Evolutionary conservation across 768 basidiomycete genomes (phyloP).

Genomic region (Phaeotremella fagi): DNA sequence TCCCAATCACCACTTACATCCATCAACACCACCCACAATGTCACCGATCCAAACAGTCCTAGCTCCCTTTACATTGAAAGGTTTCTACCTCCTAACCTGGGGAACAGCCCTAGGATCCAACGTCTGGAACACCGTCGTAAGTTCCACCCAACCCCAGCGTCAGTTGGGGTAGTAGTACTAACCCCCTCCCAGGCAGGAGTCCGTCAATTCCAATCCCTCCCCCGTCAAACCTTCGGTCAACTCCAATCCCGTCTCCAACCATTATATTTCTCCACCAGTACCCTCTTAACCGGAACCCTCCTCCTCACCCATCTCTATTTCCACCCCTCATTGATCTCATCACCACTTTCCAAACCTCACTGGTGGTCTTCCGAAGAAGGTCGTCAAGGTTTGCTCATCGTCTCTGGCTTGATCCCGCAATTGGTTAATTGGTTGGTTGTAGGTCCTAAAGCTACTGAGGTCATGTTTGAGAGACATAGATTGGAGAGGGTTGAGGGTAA

Average conservation of each 20-base stretch:
- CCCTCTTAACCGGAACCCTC: constrained; percentile 57
- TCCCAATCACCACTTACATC: background rate
- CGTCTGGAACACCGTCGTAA: constrained; percentile 38
- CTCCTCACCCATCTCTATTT: constrained; percentile 56
- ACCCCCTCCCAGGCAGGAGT: constrained; percentile 30
- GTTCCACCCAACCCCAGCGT: too few relatives aligned
- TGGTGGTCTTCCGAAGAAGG: constrained; percentile 36
- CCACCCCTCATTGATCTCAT: constrained; percentile 58
- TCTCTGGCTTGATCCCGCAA: constrained; percentile 49
- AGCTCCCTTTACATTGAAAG: constrained; percentile 40
- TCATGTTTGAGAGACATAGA: constrained; percentile 69
- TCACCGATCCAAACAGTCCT: constrained; percentile 27
- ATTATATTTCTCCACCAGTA: constrained; percentile 64
- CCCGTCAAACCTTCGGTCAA: constrained; percentile 66
- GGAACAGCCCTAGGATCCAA: constrained; percentile 39
- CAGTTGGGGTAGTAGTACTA: too few relatives aligned
- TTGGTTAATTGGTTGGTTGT: constrained; percentile 64
- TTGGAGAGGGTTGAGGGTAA: constrained; percentile 72
- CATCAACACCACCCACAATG: constrained; percentile 3
- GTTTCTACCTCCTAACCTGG: constrained; percentile 45
- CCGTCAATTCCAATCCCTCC: constrained; percentile 35
- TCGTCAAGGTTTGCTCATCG: constrained; percentile 32
- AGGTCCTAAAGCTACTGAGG: constrained; percentile 67
- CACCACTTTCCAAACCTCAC: constrained; percentile 52
- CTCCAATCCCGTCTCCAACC: constrained; percentile 73